phyloP scores from a whole-genome alignment of 495 filamentous ascomycete genomes.

The Aspergillus saccharolyticus region DNA sequence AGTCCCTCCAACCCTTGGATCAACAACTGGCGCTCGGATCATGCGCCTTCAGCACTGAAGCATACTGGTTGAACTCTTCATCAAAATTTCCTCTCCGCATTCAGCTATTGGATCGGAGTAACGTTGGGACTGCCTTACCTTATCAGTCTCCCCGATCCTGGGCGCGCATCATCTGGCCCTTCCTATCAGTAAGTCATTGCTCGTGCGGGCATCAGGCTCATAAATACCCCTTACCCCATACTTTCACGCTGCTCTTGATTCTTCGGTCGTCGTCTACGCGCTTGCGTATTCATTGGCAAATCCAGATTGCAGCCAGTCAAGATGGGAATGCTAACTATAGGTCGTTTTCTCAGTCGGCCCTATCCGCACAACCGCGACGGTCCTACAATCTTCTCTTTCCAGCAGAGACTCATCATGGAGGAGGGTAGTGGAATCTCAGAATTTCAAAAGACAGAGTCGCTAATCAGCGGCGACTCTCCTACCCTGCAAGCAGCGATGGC shows the following conservation, averaged over 20 bases:
- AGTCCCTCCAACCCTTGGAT: background rate
- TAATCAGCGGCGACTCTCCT: conserved; percentile 23
- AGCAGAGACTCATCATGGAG: conserved; percentile 43
- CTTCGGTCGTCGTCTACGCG: background rate
- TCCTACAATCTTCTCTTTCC: conserved; percentile 40
- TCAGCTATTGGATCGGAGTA: background rate
- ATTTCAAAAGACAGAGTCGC: conserved; percentile 24
- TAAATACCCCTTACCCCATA: conserved; percentile 6
- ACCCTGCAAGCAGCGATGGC: conserved; percentile 23
- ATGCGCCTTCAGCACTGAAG: conserved; percentile 18
- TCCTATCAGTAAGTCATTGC: conserved; percentile 4
- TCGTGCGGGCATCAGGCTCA: background rate
- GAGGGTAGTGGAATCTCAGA: conserved; percentile 26
- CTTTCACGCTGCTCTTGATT: background rate
- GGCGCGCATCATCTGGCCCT: conserved; percentile 7
- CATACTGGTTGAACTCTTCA: conserved; percentile 11
- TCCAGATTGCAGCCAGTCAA: conserved; percentile 6
- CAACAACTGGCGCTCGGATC: conserved; percentile 7
- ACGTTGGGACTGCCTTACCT: conserved; percentile 5
- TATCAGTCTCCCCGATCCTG: conserved; percentile 6
- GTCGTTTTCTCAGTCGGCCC: conserved; percentile 40
- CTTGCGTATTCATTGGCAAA: background rate
- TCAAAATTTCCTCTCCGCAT: conserved; percentile 3
- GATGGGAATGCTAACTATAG: conserved; percentile 44
- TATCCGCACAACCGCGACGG: conserved; percentile 36